Evolutionary conservation across 140 eudicot species (phyloP), one percentile per base, ranked within the genome.

Genomic region (Flaveria floridana): DNA sequence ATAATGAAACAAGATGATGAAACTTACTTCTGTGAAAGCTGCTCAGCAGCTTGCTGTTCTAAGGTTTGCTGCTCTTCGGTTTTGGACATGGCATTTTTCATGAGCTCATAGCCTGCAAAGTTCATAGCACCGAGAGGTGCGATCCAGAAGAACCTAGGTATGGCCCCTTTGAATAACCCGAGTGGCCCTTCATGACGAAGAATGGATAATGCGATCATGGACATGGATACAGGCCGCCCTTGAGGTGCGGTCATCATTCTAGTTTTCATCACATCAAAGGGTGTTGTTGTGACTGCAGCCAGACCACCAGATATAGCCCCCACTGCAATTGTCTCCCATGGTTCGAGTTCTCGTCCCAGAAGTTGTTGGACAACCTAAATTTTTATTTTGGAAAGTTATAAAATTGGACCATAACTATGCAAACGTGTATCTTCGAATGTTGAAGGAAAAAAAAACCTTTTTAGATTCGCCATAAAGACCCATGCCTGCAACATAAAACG

Each of bases 81-180:
- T 84, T 85, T 86, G 46, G 80, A 81, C 76, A 93, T 93, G 21
- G 98, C 96, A 68, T 93, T 93, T 63, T 83, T 90, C 68, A 89
- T 87, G 16, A 93, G 98, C 79, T 93, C 98, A 46, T 93, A 93
- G 19, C 96, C 98, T 25, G 97, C 96, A 82, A 93, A 93, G 73
- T 93, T 93, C 92, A 93, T 93, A 52, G 98, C 98, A 20, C 98
- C 98, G 1, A 93, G 82, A 48, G 98, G 98, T 19, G 98, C 98
- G n/a, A 93, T 87, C 98, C 98, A 93, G 76, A 93, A 93, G 80
- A 93, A 93, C 82, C 98, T 79, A 52, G 98, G 98, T 9, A 93
- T 73, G 19, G 98, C 96, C 23, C 98, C 98, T 88, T 89, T 90
- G 69, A 93, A 93, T 20, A 93, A 82, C 12, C 98, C 98, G 7